Evolutionary conservation across 2,329 filamentous ascomycete species (phyloP).

Genomic region (Ceratocystis harringtonii): DNA sequence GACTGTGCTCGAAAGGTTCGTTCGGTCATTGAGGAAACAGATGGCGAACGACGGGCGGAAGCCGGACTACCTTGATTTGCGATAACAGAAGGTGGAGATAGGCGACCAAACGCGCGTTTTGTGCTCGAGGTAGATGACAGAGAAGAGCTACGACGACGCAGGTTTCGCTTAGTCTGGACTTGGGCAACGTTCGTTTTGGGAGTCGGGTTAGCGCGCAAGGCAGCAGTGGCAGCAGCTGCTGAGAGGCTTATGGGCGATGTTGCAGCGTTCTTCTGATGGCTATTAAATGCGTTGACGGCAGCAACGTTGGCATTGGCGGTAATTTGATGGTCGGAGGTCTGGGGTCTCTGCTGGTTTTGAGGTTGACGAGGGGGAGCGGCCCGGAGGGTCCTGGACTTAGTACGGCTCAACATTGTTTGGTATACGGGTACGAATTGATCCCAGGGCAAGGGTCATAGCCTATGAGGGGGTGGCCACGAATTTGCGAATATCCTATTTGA

Average conservation of each 20-base stretch:
- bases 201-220: conserved; percentile 61
- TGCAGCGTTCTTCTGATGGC: conserved; percentile 31
- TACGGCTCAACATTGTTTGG: conserved; percentile 35
- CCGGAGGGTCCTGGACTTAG: conserved; percentile 33
- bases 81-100: conserved; percentile 1
- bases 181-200: conserved; percentile 67
- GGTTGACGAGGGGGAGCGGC: conserved; percentile 2
- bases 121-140: conserved; percentile 47
- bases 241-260: conserved; percentile 51
- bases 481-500: conserved; percentile 1
- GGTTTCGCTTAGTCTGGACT: conserved; percentile 75
- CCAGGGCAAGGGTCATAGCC: conserved; percentile 4
- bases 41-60: conserved; percentile 46
- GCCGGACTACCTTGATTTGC: background rate
- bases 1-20: conserved; percentile 74
- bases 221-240: conserved; percentile 72
- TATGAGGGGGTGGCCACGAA: conserved; percentile 4
- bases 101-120: conserved; percentile 18
- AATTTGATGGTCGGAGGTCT: conserved; percentile 36
- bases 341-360: conserved; percentile 20
- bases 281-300: conserved; percentile 65
- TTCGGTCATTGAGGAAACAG: conserved; percentile 72
- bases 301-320: conserved; percentile 57
- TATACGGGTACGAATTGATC: background rate
- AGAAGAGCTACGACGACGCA: conserved; percentile 52